A percentile compares a stretch with the other conserved stretches of the same genome.
Conservation (phyloP, 768 basidiomycete species). For the Paxillus ammoniavirescens region DNA sequence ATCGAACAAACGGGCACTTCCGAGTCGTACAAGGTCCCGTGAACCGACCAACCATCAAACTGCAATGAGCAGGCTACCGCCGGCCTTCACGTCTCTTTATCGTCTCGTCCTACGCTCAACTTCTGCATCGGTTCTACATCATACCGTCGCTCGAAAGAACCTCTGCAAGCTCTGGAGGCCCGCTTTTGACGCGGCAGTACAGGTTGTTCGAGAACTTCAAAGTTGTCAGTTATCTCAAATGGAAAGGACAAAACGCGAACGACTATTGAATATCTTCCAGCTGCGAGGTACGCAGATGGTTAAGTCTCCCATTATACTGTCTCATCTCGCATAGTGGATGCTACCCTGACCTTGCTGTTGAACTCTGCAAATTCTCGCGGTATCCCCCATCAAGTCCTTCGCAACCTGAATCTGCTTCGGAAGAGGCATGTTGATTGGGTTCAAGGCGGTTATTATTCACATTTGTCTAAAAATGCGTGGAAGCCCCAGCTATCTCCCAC, state of each 20-base stretch:
- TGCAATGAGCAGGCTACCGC: slow-evolving; percentile 24
- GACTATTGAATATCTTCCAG: slow-evolving; percentile 56
- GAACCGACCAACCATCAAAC: not conserved
- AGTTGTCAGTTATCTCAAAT: slow-evolving; percentile 18
- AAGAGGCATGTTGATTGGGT: slow-evolving; percentile 25
- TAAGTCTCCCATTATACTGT: not conserved
- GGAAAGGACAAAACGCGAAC: slow-evolving; percentile 32
- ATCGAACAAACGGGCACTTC: too few species aligned
- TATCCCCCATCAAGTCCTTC: slow-evolving; percentile 55
- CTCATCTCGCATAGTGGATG: slow-evolving; percentile 53
- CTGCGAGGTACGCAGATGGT: slow-evolving; percentile 43
- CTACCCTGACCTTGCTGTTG: slow-evolving; percentile 59
- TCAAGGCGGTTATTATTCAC: slow-evolving; percentile 19
- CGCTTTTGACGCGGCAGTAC: slow-evolving; percentile 50
- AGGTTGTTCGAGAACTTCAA: slow-evolving; percentile 41
- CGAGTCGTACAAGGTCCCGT: too few species aligned
- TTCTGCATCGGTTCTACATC: slow-evolving; percentile 58
- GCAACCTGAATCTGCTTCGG: slow-evolving; percentile 45
- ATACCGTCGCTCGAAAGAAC: slow-evolving; percentile 40
- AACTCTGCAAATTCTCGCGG: slow-evolving; percentile 64
- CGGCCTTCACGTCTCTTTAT: slow-evolving; percentile 54
- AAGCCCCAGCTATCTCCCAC: slow-evolving; percentile 31
- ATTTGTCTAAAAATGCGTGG: slow-evolving; percentile 33
- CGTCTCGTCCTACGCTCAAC: slow-evolving; percentile 56
- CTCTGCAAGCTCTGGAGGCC: slow-evolving; percentile 54